Conservation (phyloP, 805 yeast species). For the Candida vaughaniae region DNA sequence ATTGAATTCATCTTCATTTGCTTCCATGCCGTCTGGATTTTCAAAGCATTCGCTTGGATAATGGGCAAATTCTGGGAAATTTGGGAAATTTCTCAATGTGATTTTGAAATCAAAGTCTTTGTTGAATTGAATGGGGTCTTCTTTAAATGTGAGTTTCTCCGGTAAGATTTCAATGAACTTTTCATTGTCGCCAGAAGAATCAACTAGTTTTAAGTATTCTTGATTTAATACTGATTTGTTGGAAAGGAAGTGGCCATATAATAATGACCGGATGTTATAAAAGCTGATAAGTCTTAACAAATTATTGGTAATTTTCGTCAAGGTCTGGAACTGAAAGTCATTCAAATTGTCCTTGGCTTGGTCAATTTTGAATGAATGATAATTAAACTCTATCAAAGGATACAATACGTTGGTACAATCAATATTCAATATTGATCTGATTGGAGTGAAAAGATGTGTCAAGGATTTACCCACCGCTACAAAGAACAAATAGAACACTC, state of each 20-base stretch:
- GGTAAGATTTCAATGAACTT: constrained; percentile 17
- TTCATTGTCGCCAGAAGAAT: constrained; percentile 14
- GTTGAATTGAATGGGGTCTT: constrained; percentile 9
- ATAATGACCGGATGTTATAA: constrained; percentile 29
- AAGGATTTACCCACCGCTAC: constrained; percentile 35
- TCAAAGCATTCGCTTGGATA: constrained; percentile 11
- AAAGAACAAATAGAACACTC: constrained; percentile 34
- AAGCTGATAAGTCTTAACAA: constrained; percentile 31
- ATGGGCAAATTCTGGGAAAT: constrained; percentile 15
- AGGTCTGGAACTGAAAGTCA: constrained; percentile 18
- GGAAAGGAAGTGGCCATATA: constrained; percentile 25
- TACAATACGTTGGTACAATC: constrained; percentile 34
- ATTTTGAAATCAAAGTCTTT: constrained; percentile 11
- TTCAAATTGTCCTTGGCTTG: constrained; percentile 14
- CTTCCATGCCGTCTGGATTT: constrained; percentile 2
- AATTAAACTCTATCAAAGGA: constrained; percentile 30
- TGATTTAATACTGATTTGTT: constrained; percentile 21
- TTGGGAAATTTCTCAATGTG: constrained; percentile 17
- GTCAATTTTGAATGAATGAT: constrained; percentile 18
- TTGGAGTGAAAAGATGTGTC: constrained; percentile 31
- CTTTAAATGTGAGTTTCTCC: constrained; percentile 13
- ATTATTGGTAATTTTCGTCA: constrained; percentile 23
- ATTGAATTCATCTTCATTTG: constrained; percentile 6
- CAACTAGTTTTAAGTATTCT: constrained; percentile 14
- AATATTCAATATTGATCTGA: constrained; percentile 32